These are phyloP conservation scores for Skeletonema tropicum DNA, from an alignment of 108 stramenopile genomes.

Conservation along the genomic window DNA sequence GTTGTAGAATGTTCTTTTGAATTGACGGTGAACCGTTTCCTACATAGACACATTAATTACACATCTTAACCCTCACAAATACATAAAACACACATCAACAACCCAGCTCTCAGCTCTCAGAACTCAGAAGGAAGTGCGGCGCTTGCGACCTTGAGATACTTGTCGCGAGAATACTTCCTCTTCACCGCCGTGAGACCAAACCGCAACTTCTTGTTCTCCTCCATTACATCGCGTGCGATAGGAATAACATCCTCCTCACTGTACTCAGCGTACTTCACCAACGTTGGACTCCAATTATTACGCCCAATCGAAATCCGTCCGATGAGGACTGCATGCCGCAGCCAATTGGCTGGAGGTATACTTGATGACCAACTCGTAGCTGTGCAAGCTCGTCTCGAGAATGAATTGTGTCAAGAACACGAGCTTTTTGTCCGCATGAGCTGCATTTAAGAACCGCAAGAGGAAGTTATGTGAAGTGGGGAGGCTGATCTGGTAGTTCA, in stretches of 20 bases:
- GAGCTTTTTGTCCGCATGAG: conserved; percentile 68
- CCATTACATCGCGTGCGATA: conserved; percentile 64
- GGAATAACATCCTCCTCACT: conserved; percentile 70
- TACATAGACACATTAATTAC: too few relatives aligned
- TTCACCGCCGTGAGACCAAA: conserved; percentile 49
- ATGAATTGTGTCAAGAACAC: conserved; percentile 79
- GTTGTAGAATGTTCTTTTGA: neutral
- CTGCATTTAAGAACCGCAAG: conserved; percentile 89
- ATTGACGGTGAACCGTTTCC: neutral
- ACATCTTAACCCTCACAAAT: neutral
- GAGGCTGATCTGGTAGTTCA: conserved; percentile 84
- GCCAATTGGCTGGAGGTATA: conserved; percentile 85
- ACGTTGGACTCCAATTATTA: conserved; percentile 82
- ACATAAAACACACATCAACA: neutral
- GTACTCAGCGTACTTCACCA: conserved; percentile 80
- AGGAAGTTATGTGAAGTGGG: conserved; percentile 87
- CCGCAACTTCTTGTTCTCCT: conserved; percentile 16
- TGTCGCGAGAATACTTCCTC: conserved; percentile 60
- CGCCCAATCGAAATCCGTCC: conserved; percentile 70
- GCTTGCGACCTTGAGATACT: conserved; percentile 51
- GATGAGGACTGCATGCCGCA: conserved; percentile 82
- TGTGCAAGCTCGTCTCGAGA: conserved; percentile 80
- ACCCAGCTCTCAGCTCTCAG: conserved; percentile 10
- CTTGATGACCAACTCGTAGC: conserved; percentile 68
- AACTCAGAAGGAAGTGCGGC: conserved; percentile 28